A percentile compares a stretch with the other conserved stretches of the same genome.
phyloP scores from a whole-genome alignment of 208 protist genomes.

The Naegleria fowleri region DNA sequence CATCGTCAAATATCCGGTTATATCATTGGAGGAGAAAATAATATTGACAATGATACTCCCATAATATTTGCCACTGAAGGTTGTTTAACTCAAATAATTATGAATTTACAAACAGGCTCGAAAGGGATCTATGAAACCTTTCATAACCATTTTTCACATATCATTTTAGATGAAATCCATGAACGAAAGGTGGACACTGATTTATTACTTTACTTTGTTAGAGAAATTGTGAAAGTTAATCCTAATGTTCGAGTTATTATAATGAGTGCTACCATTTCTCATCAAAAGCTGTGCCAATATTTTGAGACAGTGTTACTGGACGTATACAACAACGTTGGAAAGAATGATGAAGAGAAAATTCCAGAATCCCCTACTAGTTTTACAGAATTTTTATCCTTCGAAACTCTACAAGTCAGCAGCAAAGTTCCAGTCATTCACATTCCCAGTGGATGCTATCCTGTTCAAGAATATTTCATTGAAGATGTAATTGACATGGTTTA shows the following conservation, averaged over 20 bases:
- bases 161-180: constrained; percentile 18
- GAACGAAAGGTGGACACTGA: constrained; percentile 63
- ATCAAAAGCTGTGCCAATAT: constrained; percentile 80
- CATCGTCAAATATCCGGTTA: not conserved
- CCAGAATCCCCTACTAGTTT: no score
- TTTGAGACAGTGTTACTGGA: constrained; percentile 63
- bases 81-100: not conserved
- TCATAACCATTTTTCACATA: not conserved
- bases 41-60: not conserved
- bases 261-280: constrained; percentile 89
- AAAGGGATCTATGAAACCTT: not conserved
- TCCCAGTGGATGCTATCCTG: constrained; percentile 84
- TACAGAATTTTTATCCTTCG: no score
- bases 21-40: not conserved
- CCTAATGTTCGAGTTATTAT: constrained; percentile 74
- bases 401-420: not conserved
- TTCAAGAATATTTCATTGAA: constrained; percentile 84
- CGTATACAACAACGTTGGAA: not conserved
- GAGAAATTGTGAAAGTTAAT: constrained; percentile 64
- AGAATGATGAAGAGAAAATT: not conserved
- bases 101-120: not conserved
- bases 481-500: constrained; percentile 69
- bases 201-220: constrained; percentile 82
- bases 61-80: not conserved
- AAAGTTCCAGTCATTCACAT: constrained; percentile 67